Evolutionary conservation across 2,329 filamentous ascomycete genomes (phyloP).

Genomic region (Sporothrix luriei): DNA sequence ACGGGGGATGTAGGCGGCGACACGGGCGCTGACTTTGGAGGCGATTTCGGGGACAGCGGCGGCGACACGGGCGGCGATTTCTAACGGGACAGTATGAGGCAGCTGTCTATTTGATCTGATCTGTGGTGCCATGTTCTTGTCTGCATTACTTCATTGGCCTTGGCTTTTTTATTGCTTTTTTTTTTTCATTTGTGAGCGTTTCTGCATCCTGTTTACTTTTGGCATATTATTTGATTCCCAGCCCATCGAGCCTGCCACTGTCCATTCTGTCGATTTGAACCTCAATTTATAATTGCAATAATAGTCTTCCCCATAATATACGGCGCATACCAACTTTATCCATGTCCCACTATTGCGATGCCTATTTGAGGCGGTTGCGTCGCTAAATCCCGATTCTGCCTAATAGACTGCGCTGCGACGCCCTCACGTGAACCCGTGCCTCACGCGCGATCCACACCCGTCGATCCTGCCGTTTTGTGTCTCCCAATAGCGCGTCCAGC

Average conservation of each 20-base stretch:
- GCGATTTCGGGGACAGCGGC: background rate
- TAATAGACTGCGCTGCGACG: background rate
- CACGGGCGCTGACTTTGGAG: background rate
- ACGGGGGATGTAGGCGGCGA: constrained; percentile 5
- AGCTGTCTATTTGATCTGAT: background rate
- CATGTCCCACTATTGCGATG: background rate
- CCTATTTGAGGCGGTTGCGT: constrained; percentile 6
- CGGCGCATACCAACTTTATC: too few relatives aligned
- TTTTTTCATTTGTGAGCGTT: background rate
- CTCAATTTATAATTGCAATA: background rate
- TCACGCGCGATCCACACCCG: background rate
- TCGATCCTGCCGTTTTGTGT: background rate
- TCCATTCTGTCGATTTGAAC: background rate
- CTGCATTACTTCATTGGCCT: background rate
- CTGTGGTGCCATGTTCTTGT: too few relatives aligned
- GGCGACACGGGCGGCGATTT: background rate
- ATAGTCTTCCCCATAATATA: background rate
- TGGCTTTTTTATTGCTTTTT: background rate
- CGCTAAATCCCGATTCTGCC: constrained; percentile 1
- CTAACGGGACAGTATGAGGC: too few relatives aligned
- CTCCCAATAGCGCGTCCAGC: constrained; percentile 4
- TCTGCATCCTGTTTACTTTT: background rate
- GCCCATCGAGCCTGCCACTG: background rate
- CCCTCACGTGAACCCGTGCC: constrained; percentile 8
- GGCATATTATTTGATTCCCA: constrained; percentile 9